Evolutionary conservation across 2,329 filamentous ascomycete genomes (phyloP).

Genomic region (Ceratocystis diversiconidia): DNA sequence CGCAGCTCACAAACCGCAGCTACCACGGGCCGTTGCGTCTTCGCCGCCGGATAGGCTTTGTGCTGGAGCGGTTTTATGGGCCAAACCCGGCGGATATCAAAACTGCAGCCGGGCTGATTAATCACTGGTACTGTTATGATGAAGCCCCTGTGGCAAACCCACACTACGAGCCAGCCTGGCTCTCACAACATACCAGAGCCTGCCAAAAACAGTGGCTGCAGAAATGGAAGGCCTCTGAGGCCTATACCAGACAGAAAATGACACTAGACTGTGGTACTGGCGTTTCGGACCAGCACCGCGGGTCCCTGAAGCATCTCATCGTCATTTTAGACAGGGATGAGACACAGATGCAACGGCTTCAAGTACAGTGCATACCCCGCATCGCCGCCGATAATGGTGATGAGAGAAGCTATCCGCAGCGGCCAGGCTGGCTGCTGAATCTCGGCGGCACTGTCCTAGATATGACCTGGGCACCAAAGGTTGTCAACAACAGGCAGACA

Average conservation of each 20-base stretch:
- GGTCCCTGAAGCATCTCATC: slow-evolving; percentile 25
- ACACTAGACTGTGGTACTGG: slow-evolving; percentile 23
- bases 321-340: slow-evolving; percentile 23
- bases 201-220: slow-evolving; percentile 13
- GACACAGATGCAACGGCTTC: slow-evolving; percentile 23
- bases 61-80: slow-evolving; percentile 22
- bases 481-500: slow-evolving; percentile 28
- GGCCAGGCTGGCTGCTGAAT: slow-evolving; percentile 40
- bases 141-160: slow-evolving; percentile 20
- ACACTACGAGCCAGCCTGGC: slow-evolving; percentile 20
- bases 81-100: slow-evolving; percentile 20
- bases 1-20: slow-evolving; percentile 20
- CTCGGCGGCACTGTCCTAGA: slow-evolving; percentile 38
- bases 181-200: slow-evolving; percentile 17
- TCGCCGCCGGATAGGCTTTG: slow-evolving; percentile 19
- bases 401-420: slow-evolving; percentile 19
- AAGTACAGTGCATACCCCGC: slow-evolving; percentile 15
- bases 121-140: slow-evolving; percentile 25
- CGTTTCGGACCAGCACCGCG: slow-evolving; percentile 18
- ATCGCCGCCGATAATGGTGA: slow-evolving; percentile 18
- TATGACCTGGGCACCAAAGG: slow-evolving; percentile 38
- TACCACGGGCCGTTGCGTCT: slow-evolving; percentile 28
- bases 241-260: slow-evolving; percentile 1
- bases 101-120: slow-evolving; percentile 20
- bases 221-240: slow-evolving; percentile 13